Percentiles rank a stretch among this genome's conserved stretches.
Evolutionary conservation across 495 filamentous ascomycete genomes (phyloP).

Genomic region (Lophiotrema nucula): DNA sequence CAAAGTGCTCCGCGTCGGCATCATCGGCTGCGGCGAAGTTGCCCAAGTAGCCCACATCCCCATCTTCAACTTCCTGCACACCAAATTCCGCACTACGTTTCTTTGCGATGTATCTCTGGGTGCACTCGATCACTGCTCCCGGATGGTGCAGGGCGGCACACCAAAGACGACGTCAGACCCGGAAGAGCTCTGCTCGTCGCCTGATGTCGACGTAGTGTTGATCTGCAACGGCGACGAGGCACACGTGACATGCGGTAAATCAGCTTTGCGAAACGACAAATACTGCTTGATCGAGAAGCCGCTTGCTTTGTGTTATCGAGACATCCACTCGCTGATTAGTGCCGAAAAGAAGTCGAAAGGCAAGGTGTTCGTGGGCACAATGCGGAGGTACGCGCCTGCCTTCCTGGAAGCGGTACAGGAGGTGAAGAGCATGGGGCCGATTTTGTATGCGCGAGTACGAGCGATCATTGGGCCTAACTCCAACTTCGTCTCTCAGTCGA

Average conservation of each 20-base stretch:
- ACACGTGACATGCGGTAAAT: background rate
- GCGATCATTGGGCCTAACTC: background rate
- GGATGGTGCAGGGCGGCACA: background rate
- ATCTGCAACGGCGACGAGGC: background rate
- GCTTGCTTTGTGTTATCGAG: background rate
- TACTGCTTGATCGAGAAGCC: background rate
- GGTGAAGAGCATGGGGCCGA: background rate
- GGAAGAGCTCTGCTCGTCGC: background rate
- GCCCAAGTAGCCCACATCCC: constrained; percentile 5
- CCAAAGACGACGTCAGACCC: background rate
- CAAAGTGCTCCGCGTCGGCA: constrained; percentile 5
- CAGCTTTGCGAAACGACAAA: background rate
- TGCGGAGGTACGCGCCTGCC: background rate
- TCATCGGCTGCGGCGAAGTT: constrained; percentile 5
- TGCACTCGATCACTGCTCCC: background rate
- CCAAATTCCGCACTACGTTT: constrained; percentile 1
- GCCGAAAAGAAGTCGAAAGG: background rate
- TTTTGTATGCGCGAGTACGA: background rate
- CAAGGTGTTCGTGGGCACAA: background rate
- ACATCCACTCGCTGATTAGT: background rate
- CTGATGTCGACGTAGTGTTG: background rate
- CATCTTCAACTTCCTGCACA: constrained; percentile 3
- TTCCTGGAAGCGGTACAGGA: background rate
- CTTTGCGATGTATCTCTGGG: background rate
- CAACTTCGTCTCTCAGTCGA: background rate